A percentile compares a stretch with the other conserved stretches of the same genome.
Conservation (phyloP, 169 alveolate genomes). For the Plasmodium gallinaceum region DNA sequence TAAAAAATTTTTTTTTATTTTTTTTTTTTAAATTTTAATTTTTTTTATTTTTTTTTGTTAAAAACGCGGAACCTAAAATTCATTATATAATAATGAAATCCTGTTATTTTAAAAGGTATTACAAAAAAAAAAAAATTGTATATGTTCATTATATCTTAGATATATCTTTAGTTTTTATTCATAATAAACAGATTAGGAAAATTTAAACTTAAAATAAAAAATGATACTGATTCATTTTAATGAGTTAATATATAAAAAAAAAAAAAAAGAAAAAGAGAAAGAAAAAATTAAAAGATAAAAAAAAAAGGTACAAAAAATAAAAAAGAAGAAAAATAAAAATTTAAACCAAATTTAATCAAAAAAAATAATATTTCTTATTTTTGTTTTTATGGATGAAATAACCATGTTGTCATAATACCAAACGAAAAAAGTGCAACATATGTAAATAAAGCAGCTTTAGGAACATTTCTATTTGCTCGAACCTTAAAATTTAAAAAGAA, state of each 20-base stretch:
- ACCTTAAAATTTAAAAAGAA: slow-evolving; percentile 43
- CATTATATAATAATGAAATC: too few species aligned
- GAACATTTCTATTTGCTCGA: slow-evolving; percentile 83
- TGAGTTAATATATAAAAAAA: neutral
- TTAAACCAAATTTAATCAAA: slow-evolving; percentile 3
- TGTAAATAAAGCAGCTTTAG: slow-evolving; percentile 85
- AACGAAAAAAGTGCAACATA: slow-evolving; percentile 85
- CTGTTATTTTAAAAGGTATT: too few species aligned
- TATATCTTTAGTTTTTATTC: neutral
- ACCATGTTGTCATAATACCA: slow-evolving; percentile 87
- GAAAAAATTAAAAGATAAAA: slow-evolving; percentile 1
- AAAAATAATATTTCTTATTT: slow-evolving; percentile 11
- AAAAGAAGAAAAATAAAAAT: neutral
- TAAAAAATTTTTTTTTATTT: neutral
- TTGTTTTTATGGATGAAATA: slow-evolving; percentile 84
- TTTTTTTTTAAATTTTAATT: neutral
- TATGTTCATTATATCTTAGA: neutral
- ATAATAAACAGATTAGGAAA: neutral
- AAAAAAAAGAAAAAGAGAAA: slow-evolving; percentile 5
- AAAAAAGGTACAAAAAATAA: neutral
- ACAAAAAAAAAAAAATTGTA: too few species aligned
- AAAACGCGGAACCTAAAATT: too few species aligned
- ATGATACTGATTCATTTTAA: slow-evolving; percentile 6
- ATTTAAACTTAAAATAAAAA: slow-evolving; percentile 4
- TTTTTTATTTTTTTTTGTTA: neutral